Conservation (phyloP, 768 basidiomycete species). For the Pleurotus giganteus region DNA sequence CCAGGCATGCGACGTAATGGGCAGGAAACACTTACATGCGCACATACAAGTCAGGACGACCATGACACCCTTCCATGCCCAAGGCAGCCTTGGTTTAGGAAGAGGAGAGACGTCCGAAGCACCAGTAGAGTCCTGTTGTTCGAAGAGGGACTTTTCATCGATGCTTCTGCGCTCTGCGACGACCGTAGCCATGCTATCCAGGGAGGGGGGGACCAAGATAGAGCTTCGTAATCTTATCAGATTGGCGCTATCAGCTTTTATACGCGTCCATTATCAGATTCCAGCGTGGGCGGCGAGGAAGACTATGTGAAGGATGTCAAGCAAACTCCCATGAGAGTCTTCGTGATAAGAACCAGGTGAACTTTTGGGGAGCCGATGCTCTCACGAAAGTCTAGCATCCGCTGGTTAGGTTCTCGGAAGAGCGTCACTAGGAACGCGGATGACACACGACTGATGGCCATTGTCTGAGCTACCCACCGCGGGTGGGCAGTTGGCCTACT, state of each 20-base stretch:
- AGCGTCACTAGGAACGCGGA: background rate
- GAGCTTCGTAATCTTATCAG: constrained; percentile 4
- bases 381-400: background rate
- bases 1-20: background rate
- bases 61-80: constrained; percentile 32
- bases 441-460: background rate
- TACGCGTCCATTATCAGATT: constrained; percentile 6
- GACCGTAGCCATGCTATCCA: background rate
- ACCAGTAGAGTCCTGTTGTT: background rate
- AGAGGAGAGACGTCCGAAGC: constrained; percentile 15
- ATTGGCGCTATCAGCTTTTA: background rate
- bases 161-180: background rate
- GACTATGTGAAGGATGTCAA: background rate
- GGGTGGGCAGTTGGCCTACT: too few species aligned
- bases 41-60: constrained; percentile 37
- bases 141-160: constrained; percentile 1
- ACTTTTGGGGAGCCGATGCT: background rate
- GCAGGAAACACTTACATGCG: constrained; percentile 28
- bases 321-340: background rate
- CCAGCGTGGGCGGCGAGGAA: background rate
- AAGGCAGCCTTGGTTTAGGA: constrained; percentile 27
- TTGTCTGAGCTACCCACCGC: too few species aligned
- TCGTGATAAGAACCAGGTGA: background rate
- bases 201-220: background rate
- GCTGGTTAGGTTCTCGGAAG: background rate